Evolutionary conservation across 495 filamentous ascomycete genomes (phyloP), one percentile per base, ranked within the genome.

Genomic region (Aspergillus haitiensis): DNA sequence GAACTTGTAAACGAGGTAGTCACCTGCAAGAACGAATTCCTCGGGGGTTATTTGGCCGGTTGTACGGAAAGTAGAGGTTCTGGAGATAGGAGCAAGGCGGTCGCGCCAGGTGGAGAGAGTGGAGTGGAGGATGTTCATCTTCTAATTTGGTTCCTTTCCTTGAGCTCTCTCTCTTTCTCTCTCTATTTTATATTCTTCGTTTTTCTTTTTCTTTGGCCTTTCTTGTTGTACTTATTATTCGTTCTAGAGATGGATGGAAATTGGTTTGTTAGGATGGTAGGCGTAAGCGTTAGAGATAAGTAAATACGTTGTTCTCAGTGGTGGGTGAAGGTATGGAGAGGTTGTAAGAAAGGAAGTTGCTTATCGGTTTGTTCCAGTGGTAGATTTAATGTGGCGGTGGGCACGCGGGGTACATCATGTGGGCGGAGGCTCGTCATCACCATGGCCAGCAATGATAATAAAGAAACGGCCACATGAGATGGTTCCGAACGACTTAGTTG

Each of bases 1-100:
- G 75, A 99, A 99, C 78, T 97, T 98, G 85, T 93, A 96, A 68
- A 97, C 92, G 40, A 99, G 88, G 74, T 97, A 99, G 77, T 99
- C 94, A 64, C 95, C 94, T 3, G 94, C 95, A 5, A 88, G 86
- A 13, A 97, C 81, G 72, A 99, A 99, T 81, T 99, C 94, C 70
- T 97, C 95, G 44, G 93, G 93, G 0, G 95, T 98, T 75, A 99
- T 91, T 75, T 98, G 88, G 64, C 94, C 94, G 3, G 92, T 96
- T 60, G 80, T 79, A 62, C 92, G 91, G 80, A 99, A 99, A 58
- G 90, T 98, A 6, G 93, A 97, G 50, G 85, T 94, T 72, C 94
- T 86, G 11, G 86, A 88, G 65, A 95, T 85, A 31, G 90, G 92
- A 3, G 93, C 90, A 69, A 92, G 90, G 70, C 87, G 88, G 76